These are phyloP conservation scores for Trypanosoma mega DNA, from an alignment of 208 protist genomes.

Conservation along the genomic window DNA sequence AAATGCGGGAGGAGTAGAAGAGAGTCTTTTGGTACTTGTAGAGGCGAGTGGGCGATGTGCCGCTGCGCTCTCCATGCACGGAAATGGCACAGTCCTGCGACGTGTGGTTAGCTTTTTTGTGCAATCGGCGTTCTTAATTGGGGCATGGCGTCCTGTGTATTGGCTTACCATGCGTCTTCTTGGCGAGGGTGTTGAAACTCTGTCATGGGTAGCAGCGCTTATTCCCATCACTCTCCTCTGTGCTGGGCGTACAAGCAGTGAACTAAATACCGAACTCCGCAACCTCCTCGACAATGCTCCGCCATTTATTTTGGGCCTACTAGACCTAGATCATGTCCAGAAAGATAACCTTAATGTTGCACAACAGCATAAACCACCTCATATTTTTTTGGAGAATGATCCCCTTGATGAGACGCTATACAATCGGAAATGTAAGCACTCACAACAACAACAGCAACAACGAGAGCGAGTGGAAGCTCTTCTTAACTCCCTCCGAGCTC, in stretches of 20 bases:
- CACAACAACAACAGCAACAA: too few relatives aligned
- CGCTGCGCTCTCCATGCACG: background rate
- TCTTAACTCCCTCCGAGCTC: too few relatives aligned
- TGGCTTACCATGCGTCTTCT: constrained; percentile 23
- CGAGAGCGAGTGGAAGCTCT: too few relatives aligned
- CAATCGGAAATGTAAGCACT: too few relatives aligned
- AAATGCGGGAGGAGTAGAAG: too few relatives aligned
- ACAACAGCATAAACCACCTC: too few relatives aligned
- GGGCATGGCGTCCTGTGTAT: constrained; percentile 33
- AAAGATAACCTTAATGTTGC: too few relatives aligned
- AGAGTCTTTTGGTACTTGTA: too few relatives aligned
- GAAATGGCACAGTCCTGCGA: background rate
- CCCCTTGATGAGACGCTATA: too few relatives aligned
- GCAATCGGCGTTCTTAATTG: constrained; percentile 23
- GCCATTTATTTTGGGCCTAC: too few relatives aligned
- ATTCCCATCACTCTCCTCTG: background rate
- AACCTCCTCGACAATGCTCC: background rate
- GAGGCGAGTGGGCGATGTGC: background rate
- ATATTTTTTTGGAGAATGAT: too few relatives aligned
- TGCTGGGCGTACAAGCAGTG: background rate
- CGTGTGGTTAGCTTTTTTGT: constrained; percentile 6
- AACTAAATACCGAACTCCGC: background rate
- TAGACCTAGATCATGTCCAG: too few relatives aligned
- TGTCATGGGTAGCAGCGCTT: background rate
- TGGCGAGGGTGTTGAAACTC: background rate